phyloP scores from a whole-genome alignment of 1,139 yeast species.

The Zygoascus hellenicus region DNA sequence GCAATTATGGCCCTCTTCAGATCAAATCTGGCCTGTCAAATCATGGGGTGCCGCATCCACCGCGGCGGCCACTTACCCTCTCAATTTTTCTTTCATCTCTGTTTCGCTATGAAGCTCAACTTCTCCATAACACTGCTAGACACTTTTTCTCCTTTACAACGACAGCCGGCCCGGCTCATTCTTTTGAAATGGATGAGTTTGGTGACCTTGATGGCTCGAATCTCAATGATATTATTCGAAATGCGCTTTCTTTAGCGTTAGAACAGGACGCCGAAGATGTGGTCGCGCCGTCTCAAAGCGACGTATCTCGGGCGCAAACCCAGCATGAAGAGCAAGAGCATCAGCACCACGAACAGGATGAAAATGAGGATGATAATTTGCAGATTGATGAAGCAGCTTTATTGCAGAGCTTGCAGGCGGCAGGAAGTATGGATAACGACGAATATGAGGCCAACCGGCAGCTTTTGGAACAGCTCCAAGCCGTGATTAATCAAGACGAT shows the following conservation, averaged over 20 bases:
- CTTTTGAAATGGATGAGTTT: conserved; percentile 3
- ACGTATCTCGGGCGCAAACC: too few species aligned
- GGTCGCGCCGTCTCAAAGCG: too few species aligned
- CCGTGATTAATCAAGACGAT: conserved; percentile 9
- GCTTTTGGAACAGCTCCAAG: conserved; percentile 12
- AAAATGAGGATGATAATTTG: conserved; percentile 3
- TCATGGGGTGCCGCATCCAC: too few species aligned
- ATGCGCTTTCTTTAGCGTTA: conserved; percentile 17
- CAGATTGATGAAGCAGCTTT: not conserved
- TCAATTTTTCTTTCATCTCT: not conserved
- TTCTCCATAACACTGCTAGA: not conserved
- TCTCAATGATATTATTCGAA: conserved; percentile 15
- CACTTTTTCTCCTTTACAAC: not conserved
- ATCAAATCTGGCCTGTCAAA: too few species aligned
- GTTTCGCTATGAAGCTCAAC: not conserved
- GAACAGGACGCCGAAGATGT: conserved; percentile 5
- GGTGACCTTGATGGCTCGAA: conserved; percentile 11
- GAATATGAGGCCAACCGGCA: conserved; percentile 9
- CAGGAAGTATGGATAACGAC: not conserved
- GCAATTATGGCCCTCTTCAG: too few species aligned
- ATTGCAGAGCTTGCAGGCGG: not conserved
- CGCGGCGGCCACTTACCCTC: not conserved
- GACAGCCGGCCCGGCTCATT: conserved; percentile 2
- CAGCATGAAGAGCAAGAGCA: conserved; percentile 2
- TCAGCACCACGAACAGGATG: not conserved